Percentiles rank a stretch among this genome's conserved stretches.
These are phyloP conservation scores for Hepatocystis sp. DNA, from an alignment of 169 alveolate genomes.

Conservation along the genomic window DNA sequence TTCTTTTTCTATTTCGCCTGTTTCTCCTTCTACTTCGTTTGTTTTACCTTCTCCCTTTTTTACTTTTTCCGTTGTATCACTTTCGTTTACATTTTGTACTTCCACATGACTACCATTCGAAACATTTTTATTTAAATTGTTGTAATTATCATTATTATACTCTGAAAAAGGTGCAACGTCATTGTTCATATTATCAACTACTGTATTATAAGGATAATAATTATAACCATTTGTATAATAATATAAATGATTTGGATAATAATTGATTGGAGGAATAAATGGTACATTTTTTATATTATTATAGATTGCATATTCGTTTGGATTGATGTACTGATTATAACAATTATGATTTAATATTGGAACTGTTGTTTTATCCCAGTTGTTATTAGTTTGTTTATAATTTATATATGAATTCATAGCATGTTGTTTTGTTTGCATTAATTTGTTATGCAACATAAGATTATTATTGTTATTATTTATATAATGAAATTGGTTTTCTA, in stretches of 20 bases:
- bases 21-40: neutral
- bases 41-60: neutral
- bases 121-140: too few species aligned
- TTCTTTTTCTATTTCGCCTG: neutral
- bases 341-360: conserved; percentile 13
- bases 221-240: conserved; percentile 33
- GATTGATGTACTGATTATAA: conserved; percentile 25
- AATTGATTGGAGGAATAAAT: conserved; percentile 40
- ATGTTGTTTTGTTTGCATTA: conserved; percentile 44
- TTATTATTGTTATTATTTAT: conserved; percentile 10
- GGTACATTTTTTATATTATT: conserved; percentile 56
- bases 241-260: conserved; percentile 50
- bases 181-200: conserved; percentile 14
- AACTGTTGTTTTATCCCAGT: conserved; percentile 8
- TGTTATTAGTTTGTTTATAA: conserved; percentile 52
- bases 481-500: conserved; percentile 21
- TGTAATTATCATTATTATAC: too few species aligned
- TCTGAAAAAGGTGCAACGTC: neutral
- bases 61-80: neutral
- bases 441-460: conserved; percentile 25
- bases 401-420: conserved; percentile 36
- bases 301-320: conserved; percentile 39
- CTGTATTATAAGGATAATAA: conserved; percentile 14
- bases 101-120: too few species aligned
- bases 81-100: too few species aligned